These are phyloP conservation scores for Misopates orontium DNA, from an alignment of 257 asterid species.

Conservation along the genomic window DNA sequence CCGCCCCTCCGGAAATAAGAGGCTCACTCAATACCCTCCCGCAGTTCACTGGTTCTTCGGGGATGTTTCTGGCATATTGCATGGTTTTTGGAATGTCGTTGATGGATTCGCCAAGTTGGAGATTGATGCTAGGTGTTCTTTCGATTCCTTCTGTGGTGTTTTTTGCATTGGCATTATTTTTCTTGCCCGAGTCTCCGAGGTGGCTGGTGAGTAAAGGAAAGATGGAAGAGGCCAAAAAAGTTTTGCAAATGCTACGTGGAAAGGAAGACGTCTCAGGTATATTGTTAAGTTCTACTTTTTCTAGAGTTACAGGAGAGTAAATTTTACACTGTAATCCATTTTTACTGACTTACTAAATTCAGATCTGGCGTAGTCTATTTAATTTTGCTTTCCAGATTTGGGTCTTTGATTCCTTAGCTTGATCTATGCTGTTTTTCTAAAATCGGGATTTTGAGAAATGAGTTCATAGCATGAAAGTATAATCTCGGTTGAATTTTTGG, in stretches of 20 bases:
- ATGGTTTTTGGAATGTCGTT: constrained; percentile 93
- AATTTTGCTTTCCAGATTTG: not conserved
- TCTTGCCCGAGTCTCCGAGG: constrained; percentile 95
- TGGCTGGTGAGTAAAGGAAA: constrained; percentile 94
- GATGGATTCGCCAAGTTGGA: constrained; percentile 76
- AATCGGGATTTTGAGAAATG: constrained; percentile 5
- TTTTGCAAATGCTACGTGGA: constrained; percentile 78
- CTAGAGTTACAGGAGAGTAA: not conserved
- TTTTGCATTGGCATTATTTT: constrained; percentile 55
- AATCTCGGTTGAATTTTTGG: not conserved
- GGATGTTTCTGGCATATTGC: constrained; percentile 87
- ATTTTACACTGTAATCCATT: not conserved
- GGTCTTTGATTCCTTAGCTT: not conserved
- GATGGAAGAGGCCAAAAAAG: constrained; percentile 79
- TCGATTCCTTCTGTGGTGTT: constrained; percentile 74
- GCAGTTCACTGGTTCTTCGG: constrained; percentile 85
- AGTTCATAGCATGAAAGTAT: not conserved
- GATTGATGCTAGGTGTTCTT: constrained; percentile 94
- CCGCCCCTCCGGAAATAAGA: constrained; percentile 91
- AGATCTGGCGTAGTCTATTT: not conserved
- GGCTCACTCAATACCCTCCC: constrained; percentile 83
- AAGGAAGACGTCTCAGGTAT: constrained; percentile 86
- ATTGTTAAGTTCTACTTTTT: not conserved
- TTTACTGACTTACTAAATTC: constrained; percentile 5
- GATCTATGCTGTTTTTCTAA: not conserved